Evolutionary conservation across 352 stramenopile genomes (phyloP).

Genomic region (Phytophthora sp.): DNA sequence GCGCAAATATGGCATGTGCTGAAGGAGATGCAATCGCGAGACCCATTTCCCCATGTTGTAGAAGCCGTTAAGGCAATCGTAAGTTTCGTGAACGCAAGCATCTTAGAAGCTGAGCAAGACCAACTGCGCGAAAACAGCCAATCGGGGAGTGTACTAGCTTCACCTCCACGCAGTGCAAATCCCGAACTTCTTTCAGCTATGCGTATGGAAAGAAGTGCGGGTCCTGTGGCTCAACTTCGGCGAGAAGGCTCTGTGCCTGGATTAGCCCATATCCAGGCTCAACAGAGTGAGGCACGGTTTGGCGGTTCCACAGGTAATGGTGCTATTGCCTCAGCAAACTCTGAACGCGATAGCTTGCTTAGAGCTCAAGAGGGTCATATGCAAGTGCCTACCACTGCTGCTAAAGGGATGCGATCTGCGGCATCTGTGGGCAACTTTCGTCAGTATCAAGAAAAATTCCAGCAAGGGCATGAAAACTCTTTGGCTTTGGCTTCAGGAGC

Average conservation of each 20-base stretch:
- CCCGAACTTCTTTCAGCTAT: constrained; percentile 10
- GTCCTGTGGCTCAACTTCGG: constrained; percentile 26
- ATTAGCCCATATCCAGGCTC: constrained; percentile 17
- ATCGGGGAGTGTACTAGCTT: constrained; percentile 29
- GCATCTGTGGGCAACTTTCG: constrained; percentile 83
- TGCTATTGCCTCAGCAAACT: constrained; percentile 1
- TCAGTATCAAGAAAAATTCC: constrained; percentile 63
- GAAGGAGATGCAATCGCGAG: constrained; percentile 83
- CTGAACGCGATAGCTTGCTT: constrained; percentile 25
- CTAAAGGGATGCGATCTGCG: constrained; percentile 54
- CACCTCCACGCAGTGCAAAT: constrained; percentile 30
- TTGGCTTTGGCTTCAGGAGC: neutral
- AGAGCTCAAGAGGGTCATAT: constrained; percentile 23
- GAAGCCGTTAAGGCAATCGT: constrained; percentile 71
- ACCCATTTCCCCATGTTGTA: constrained; percentile 85
- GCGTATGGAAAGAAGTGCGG: constrained; percentile 22
- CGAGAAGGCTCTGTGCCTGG: constrained; percentile 48
- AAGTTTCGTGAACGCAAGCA: constrained; percentile 63
- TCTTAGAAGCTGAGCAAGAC: constrained; percentile 64
- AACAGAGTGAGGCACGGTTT: constrained; percentile 21
- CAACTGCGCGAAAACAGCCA: constrained; percentile 42
- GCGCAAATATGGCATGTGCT: constrained; percentile 86
- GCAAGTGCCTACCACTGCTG: constrained; percentile 11
- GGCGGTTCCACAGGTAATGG: constrained; percentile 11
- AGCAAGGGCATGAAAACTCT: constrained; percentile 17